Percentiles rank a stretch among this genome's conserved stretches.
phyloP scores from a whole-genome alignment of 352 stramenopile species.

The Globisporangium polare region DNA sequence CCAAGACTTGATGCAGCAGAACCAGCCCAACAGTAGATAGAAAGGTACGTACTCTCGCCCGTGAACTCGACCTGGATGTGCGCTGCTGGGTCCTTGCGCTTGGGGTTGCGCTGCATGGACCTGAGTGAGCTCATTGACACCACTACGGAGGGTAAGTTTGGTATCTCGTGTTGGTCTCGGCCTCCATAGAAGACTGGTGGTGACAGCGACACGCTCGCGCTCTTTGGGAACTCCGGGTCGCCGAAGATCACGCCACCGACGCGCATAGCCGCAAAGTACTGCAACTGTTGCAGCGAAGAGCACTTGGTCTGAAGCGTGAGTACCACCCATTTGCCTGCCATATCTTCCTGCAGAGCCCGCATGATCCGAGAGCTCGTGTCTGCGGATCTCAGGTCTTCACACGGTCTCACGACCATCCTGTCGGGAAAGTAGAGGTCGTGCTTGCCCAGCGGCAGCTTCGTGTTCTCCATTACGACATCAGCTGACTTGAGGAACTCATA shows the following conservation, averaged over 20 bases:
- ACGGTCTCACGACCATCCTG: conserved; percentile 27
- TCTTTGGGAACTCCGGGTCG: conserved; percentile 26
- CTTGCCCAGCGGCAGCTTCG: conserved; percentile 41
- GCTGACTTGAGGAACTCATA: conserved; percentile 32
- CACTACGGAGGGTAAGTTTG: conserved; percentile 44
- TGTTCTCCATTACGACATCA: background rate
- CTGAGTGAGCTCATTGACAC: conserved; percentile 16
- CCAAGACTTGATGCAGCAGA: too few relatives aligned
- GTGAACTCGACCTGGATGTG: conserved; percentile 63
- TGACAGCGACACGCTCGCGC: conserved; percentile 8
- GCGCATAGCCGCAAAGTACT: conserved; percentile 31
- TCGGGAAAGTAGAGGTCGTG: conserved; percentile 32
- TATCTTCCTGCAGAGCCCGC: conserved; percentile 4
- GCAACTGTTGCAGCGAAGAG: conserved; percentile 36
- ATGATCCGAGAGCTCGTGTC: conserved; percentile 2
- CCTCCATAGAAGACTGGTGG: conserved; percentile 11
- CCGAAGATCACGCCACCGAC: conserved; percentile 45
- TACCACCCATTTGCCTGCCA: conserved; percentile 27
- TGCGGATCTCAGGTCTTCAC: conserved; percentile 12
- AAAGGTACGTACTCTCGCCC: conserved; percentile 45
- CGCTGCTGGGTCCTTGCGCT: conserved; percentile 14
- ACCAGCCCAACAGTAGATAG: background rate
- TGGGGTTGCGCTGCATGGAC: background rate
- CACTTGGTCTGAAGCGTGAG: conserved; percentile 29
- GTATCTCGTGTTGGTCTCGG: conserved; percentile 15